Conservation (phyloP, 106 monocot species). For the Phalaenopsis aphrodite region DNA sequence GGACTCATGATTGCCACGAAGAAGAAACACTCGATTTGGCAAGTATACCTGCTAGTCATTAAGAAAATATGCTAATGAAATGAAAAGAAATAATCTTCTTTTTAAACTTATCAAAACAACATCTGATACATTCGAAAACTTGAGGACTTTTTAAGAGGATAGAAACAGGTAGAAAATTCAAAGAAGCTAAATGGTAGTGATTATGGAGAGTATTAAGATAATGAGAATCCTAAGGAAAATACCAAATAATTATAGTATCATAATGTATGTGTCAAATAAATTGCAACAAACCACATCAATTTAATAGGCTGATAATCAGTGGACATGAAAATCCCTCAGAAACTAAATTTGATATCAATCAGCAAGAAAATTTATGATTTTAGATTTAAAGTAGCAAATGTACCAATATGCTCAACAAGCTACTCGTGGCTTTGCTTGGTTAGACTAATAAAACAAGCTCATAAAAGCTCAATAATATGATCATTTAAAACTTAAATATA, state of each 20-base stretch:
- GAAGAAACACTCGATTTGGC: slow-evolving; percentile 82
- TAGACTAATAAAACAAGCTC: no score
- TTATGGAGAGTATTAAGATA: neutral
- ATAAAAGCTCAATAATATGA: no score
- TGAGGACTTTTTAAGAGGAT: neutral
- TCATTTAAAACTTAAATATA: no score
- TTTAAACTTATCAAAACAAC: neutral
- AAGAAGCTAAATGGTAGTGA: neutral
- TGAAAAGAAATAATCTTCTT: neutral
- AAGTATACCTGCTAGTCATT: slow-evolving; percentile 50
- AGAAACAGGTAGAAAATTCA: neutral
- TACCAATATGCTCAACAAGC: no score
- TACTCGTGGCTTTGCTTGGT: no score
- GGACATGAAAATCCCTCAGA: neutral
- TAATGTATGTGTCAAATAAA: neutral
- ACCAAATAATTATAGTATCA: neutral
- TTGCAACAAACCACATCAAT: neutral
- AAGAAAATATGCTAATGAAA: neutral
- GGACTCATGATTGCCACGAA: slow-evolving; percentile 97
- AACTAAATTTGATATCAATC: neutral
- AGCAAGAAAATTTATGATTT: neutral
- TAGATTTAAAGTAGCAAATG: no score
- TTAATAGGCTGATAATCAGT: neutral
- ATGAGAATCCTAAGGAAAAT: neutral
- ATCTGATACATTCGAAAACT: neutral